Conservation (phyloP, 805 yeast species). For the Naumovozyma castellii region DNA sequence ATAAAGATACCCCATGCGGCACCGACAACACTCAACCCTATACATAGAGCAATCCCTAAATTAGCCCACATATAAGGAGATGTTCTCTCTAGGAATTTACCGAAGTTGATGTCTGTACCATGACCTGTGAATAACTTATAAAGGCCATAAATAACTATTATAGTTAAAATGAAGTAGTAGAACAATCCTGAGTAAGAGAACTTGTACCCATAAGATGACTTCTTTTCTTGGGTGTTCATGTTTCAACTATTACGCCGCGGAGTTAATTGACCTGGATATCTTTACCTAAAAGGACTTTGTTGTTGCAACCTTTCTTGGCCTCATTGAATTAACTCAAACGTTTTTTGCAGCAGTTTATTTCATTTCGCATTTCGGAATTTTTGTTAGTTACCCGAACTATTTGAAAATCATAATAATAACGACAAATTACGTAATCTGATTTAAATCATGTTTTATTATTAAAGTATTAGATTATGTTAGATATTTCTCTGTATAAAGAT, state of each 20-base stretch:
- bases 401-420: too few species aligned
- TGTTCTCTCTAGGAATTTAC: constrained; percentile 70
- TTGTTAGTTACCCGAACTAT: too few species aligned
- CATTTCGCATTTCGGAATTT: too few species aligned
- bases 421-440: too few species aligned
- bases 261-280: background rate
- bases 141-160: constrained; percentile 21
- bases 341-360: too few species aligned
- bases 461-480: too few species aligned
- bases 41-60: constrained; percentile 80
- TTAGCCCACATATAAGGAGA: constrained; percentile 98
- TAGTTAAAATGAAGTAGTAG: constrained; percentile 15
- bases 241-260: background rate
- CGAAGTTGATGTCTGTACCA: constrained; percentile 87
- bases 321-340: too few species aligned
- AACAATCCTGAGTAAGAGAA: constrained; percentile 14
- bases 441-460: too few species aligned
- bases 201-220: constrained; percentile 5
- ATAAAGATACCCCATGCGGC: constrained; percentile 99
- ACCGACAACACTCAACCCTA: constrained; percentile 90
- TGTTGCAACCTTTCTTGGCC: too few species aligned
- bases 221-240: constrained; percentile 1
- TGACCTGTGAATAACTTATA: constrained; percentile 69
- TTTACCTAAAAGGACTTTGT: too few species aligned
- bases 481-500: too few species aligned